A percentile compares a stretch with the other conserved stretches of the same genome.
Evolutionary conservation across 495 filamentous ascomycete genomes (phyloP).

Genomic region (Extremus antarcticus): DNA sequence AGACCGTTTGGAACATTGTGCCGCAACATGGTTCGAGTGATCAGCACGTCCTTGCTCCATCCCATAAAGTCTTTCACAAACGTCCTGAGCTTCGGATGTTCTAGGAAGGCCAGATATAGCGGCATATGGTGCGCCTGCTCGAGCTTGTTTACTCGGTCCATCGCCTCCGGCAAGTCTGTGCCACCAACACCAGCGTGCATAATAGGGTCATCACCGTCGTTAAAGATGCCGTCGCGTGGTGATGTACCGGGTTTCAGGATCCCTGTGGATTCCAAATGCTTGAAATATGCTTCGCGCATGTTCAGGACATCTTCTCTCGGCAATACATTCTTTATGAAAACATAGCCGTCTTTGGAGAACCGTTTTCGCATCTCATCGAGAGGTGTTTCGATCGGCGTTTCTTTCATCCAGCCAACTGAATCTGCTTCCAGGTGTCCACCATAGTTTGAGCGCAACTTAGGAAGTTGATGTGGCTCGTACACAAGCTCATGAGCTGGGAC

Average conservation of each 20-base stretch:
- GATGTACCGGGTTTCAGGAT: slow-evolving; percentile 18
- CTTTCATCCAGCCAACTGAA: slow-evolving; percentile 17
- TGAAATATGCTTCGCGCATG: slow-evolving; percentile 19
- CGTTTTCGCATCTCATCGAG: slow-evolving; percentile 14
- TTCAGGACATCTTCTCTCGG: slow-evolving; percentile 20
- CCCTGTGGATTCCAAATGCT: slow-evolving; percentile 17
- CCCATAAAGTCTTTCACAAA: slow-evolving; percentile 19
- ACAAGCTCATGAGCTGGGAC: slow-evolving; percentile 20
- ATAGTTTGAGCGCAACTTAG: slow-evolving; percentile 23
- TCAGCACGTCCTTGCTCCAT: not conserved
- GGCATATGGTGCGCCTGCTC: slow-evolving; percentile 15
- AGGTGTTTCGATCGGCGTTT: slow-evolving; percentile 29
- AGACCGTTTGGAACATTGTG: slow-evolving; percentile 24
- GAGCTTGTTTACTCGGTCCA: slow-evolving; percentile 5
- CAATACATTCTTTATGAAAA: slow-evolving; percentile 22
- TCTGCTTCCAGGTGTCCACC: slow-evolving; percentile 15
- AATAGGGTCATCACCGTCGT: slow-evolving; percentile 13
- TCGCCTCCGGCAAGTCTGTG: slow-evolving; percentile 13
- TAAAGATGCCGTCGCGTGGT: slow-evolving; percentile 22
- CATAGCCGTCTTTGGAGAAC: slow-evolving; percentile 18
- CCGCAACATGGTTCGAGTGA: not conserved
- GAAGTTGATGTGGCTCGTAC: slow-evolving; percentile 18
- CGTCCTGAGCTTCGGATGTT: slow-evolving; percentile 13
- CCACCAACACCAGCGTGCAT: slow-evolving; percentile 20
- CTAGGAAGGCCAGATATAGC: slow-evolving; percentile 16